phyloP scores from a whole-genome alignment of 1,284 basidiomycete species.

The Sutorius eximius region DNA sequence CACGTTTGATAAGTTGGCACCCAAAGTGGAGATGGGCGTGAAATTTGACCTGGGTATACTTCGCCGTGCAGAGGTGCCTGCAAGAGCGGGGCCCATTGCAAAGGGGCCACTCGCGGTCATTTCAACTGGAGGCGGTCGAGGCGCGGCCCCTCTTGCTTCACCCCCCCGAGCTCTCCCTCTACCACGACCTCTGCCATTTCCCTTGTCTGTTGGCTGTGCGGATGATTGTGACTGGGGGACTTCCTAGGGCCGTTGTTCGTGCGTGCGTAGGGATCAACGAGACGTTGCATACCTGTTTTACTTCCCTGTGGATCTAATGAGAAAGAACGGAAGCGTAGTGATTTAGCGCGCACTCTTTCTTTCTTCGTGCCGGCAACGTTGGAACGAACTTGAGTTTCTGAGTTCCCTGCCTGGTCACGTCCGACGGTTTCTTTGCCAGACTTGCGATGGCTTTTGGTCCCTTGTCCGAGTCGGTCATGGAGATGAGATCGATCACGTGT shows the following conservation, averaged over 20 bases:
- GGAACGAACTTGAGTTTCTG: conserved; percentile 80
- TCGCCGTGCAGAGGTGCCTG: conserved; percentile 53
- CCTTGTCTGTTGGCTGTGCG: conserved; percentile 35
- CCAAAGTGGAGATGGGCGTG: conserved; percentile 45
- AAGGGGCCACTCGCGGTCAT: conserved; percentile 86
- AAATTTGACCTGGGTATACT: conserved; percentile 56
- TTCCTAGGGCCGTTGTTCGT: conserved; percentile 45
- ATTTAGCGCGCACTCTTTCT: conserved; percentile 65
- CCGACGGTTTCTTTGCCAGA: conserved; percentile 67
- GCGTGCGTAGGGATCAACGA: neutral
- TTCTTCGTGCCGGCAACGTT: conserved; percentile 65
- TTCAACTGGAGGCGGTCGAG: conserved; percentile 52
- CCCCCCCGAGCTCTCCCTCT: conserved; percentile 51
- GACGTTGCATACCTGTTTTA: conserved; percentile 40
- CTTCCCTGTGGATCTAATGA: conserved; percentile 36
- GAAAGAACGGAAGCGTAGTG: conserved; percentile 7
- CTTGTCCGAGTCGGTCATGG: too few species aligned
- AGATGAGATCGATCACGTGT: conserved; percentile 22
- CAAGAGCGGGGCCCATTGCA: conserved; percentile 75
- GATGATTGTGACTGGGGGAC: conserved; percentile 36
- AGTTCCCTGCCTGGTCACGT: conserved; percentile 68
- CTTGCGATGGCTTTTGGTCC: conserved; percentile 64
- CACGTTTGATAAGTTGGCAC: conserved; percentile 48
- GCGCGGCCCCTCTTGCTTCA: conserved; percentile 44
- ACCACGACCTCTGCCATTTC: conserved; percentile 51